Percentiles rank a stretch among this genome's conserved stretches.
phyloP scores from a whole-genome alignment of 2,329 filamentous ascomycete genomes.

The Neofusicoccum kwambonambiense region DNA sequence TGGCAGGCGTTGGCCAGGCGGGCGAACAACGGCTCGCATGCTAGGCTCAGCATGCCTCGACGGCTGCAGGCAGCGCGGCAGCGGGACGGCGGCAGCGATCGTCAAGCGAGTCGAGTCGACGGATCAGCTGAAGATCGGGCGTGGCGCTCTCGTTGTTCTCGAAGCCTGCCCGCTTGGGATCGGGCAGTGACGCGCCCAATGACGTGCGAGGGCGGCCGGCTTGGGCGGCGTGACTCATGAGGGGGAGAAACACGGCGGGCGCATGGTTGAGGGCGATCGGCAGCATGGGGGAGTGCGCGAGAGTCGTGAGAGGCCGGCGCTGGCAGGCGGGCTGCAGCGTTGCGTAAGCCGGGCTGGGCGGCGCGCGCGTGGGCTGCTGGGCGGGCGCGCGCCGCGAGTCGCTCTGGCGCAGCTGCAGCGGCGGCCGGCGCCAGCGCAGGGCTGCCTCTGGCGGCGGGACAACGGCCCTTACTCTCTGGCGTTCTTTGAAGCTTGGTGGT shows the following conservation, averaged over 20 bases:
- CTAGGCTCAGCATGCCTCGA: neutral
- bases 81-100: conserved; percentile 11
- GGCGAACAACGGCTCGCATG: neutral
- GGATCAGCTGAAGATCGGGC: conserved; percentile 11
- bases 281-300: neutral
- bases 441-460: neutral
- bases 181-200: conserved; percentile 10
- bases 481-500: neutral
- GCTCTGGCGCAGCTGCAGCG: neutral
- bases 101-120: conserved; percentile 10
- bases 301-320: neutral
- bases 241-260: conserved; percentile 4
- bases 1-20: neutral
- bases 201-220: conserved; percentile 3
- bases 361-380: neutral
- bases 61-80: conserved; percentile 11
- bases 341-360: neutral
- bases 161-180: conserved; percentile 12
- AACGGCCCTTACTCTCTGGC: neutral
- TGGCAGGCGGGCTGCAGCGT: neutral
- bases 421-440: neutral
- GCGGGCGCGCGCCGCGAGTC: neutral
- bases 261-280: conserved; percentile 6
- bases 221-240: neutral
- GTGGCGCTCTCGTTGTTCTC: conserved; percentile 5